phyloP scores from a whole-genome alignment of 352 stramenopile genomes.

The Globisporangium viniferum region DNA sequence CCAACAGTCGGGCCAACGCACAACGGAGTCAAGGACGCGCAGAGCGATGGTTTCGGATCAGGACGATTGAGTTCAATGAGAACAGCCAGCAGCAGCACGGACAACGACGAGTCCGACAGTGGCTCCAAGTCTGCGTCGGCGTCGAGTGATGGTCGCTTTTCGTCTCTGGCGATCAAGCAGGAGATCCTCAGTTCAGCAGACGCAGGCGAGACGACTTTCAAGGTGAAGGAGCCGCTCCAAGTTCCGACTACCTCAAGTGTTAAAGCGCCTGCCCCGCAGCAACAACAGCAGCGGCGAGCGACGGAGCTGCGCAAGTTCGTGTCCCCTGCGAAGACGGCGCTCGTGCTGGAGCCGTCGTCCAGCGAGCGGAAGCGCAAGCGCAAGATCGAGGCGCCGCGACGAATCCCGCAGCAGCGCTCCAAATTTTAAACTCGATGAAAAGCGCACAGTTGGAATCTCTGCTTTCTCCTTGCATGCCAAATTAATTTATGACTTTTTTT shows the following conservation, averaged over 20 bases:
- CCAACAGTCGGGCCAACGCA: background rate
- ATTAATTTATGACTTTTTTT: background rate
- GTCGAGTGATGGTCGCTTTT: background rate
- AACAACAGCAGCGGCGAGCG: constrained; percentile 13
- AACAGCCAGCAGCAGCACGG: constrained; percentile 6
- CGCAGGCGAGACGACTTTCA: background rate
- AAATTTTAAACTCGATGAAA: background rate
- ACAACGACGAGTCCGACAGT: constrained; percentile 19
- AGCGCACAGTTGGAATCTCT: background rate
- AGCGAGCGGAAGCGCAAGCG: constrained; percentile 52
- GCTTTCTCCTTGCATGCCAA: background rate
- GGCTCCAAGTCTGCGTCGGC: constrained; percentile 7
- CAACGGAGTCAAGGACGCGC: background rate
- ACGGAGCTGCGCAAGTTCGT: constrained; percentile 13
- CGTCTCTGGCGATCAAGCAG: constrained; percentile 1
- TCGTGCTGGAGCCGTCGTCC: constrained; percentile 13
- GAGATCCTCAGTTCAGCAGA: background rate
- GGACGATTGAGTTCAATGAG: background rate
- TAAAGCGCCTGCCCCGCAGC: background rate
- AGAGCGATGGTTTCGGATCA: background rate
- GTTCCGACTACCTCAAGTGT: background rate
- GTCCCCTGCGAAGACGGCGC: constrained; percentile 11
- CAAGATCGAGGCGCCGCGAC: constrained; percentile 44
- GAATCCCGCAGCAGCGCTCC: constrained; percentile 37
- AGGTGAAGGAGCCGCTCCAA: constrained; percentile 10